Evolutionary conservation across 208 protist species (phyloP).

Genomic region (Porcisia deanei): DNA sequence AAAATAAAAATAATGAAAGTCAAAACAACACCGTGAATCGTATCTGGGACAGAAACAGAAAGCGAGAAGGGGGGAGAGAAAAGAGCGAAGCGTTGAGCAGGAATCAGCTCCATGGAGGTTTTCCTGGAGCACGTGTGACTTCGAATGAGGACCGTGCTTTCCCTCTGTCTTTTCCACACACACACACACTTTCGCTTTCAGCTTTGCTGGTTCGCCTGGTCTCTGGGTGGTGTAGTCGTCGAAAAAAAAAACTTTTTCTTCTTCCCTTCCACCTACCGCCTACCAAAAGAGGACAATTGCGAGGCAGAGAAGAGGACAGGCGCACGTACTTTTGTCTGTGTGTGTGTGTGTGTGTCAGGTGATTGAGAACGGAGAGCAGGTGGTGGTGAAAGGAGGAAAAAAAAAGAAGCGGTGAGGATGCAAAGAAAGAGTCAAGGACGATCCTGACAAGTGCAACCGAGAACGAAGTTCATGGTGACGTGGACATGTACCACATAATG

Average conservation of each 20-base stretch:
- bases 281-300: not conserved
- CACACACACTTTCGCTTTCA: too few species aligned
- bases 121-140: too few species aligned
- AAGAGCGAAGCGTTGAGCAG: not conserved
- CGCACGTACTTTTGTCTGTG: not conserved
- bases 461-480: not conserved
- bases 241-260: not conserved
- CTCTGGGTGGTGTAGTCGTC: not conserved
- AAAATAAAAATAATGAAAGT: not conserved
- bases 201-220: not conserved
- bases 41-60: not conserved
- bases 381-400: not conserved
- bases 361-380: not conserved
- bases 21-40: not conserved
- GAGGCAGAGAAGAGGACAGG: not conserved
- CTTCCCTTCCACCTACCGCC: not conserved
- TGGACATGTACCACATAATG: not conserved
- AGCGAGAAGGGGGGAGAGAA: not conserved
- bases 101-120: not conserved
- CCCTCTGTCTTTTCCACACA: too few species aligned
- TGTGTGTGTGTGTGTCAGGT: not conserved
- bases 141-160: too few species aligned
- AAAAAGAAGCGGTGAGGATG: not conserved
- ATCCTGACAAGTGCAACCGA: not conserved
- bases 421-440: not conserved